These are phyloP conservation scores for Juglanconis juglandina DNA, from an alignment of 2,329 filamentous ascomycete genomes.

Conservation along the genomic window DNA sequence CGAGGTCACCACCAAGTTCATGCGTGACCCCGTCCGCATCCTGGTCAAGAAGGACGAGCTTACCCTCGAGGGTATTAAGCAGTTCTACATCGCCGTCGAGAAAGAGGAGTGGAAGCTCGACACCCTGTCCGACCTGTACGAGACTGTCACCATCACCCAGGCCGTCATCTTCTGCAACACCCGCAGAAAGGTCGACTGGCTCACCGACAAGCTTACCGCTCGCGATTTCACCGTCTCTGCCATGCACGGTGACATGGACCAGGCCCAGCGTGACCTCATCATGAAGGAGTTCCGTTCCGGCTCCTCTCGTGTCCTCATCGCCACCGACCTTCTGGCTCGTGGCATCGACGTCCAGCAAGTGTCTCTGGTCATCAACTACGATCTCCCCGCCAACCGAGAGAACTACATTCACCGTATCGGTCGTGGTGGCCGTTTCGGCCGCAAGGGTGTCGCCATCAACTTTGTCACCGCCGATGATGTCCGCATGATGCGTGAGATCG, in stretches of 20 bases:
- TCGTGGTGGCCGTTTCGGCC: constrained; percentile 88
- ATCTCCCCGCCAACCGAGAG: constrained; percentile 95
- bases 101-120: constrained; percentile 99
- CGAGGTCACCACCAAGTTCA: constrained; percentile 99
- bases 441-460: constrained; percentile 99
- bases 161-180: constrained; percentile 99
- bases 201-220: constrained; percentile 98
- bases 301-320: constrained; percentile 93
- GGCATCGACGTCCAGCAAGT: constrained; percentile 99
- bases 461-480: constrained; percentile 99
- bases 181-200: constrained; percentile 96
- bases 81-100: constrained; percentile 98
- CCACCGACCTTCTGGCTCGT: constrained; percentile 95
- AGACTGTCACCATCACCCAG: constrained; percentile 96
- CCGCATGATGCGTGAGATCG: constrained; percentile 93
- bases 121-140: constrained; percentile 96
- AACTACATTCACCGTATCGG: constrained; percentile 99
- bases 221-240: constrained; percentile 97
- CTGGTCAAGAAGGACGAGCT: constrained; percentile 98
- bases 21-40: constrained; percentile 95
- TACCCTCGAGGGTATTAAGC: constrained; percentile 94
- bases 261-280: constrained; percentile 96
- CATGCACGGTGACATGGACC: constrained; percentile 99
- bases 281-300: constrained; percentile 99
- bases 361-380: constrained; percentile 97